Percentiles rank a stretch among this genome's conserved stretches.
Evolutionary conservation across 2,329 filamentous ascomycete species (phyloP).

Genomic region (Aspergillus sp.): DNA sequence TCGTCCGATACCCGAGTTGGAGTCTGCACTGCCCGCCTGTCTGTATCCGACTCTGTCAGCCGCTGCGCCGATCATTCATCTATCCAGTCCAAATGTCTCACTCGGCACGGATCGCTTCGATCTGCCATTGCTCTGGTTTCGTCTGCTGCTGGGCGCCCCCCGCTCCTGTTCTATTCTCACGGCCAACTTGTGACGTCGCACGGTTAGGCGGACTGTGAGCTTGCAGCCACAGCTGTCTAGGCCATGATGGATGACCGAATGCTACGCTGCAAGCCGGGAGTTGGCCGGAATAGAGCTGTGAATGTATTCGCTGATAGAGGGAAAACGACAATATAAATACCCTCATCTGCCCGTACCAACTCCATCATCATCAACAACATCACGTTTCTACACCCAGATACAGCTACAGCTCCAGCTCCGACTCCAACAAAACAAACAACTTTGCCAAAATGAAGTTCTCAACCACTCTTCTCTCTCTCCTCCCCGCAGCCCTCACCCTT

Average conservation of each 20-base stretch:
- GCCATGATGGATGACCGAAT: no score
- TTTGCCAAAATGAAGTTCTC: constrained; percentile 28
- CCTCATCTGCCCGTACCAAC: background rate
- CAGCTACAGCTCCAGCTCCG: background rate
- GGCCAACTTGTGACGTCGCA: background rate
- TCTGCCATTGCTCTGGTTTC: constrained; percentile 1
- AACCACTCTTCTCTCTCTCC: constrained; percentile 20
- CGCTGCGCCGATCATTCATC: background rate
- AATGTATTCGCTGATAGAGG: background rate
- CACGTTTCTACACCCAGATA: background rate
- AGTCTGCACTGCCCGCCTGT: background rate
- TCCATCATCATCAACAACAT: background rate
- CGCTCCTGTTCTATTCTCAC: background rate
- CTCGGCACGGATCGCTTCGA: background rate
- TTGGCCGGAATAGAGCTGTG: no score
- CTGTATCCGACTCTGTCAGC: background rate
- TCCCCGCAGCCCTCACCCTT: constrained; percentile 20
- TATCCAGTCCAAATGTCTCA: constrained; percentile 1
- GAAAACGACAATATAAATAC: background rate
- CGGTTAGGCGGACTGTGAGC: background rate
- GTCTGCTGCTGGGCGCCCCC: background rate
- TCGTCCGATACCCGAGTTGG: background rate
- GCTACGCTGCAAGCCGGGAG: no score
- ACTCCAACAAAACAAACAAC: background rate
- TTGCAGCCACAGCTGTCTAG: no score